Evolutionary conservation across 768 basidiomycete genomes (phyloP).

Genomic region (Neoboletus subvelutipes): DNA sequence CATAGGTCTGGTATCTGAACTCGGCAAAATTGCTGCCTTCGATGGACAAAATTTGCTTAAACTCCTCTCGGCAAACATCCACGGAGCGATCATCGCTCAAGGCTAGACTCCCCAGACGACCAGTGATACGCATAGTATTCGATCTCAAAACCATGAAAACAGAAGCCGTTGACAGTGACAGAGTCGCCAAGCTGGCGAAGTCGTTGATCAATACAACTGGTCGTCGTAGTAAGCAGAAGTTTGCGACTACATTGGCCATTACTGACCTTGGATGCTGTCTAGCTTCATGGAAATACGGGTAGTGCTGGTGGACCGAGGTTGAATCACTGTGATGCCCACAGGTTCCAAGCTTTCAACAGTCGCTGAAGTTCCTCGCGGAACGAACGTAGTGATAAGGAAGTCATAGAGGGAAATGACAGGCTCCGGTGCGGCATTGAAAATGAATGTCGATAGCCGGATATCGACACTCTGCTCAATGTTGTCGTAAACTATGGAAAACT

Average conservation of each 20-base stretch:
- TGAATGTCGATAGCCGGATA: constrained; percentile 84
- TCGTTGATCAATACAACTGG: constrained; percentile 79
- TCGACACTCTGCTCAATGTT: constrained; percentile 88
- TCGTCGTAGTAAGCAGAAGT: constrained; percentile 11
- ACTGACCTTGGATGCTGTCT: constrained; percentile 76
- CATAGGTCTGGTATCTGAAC: constrained; percentile 90
- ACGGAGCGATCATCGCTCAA: constrained; percentile 69
- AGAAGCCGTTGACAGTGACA: constrained; percentile 88
- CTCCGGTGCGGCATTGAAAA: constrained; percentile 85
- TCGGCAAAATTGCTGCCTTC: constrained; percentile 94
- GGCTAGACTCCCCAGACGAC: constrained; percentile 79
- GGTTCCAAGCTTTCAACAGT: constrained; percentile 13
- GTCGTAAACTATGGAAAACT: constrained; percentile 76
- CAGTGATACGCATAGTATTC: constrained; percentile 74
- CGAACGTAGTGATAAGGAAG: constrained; percentile 97
- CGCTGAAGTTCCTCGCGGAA: constrained; percentile 39
- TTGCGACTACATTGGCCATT: neutral
- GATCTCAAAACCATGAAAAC: constrained; percentile 72
- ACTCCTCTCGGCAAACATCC: constrained; percentile 55
- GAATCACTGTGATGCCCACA: neutral
- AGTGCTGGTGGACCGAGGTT: constrained; percentile 43
- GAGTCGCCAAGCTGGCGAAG: constrained; percentile 69
- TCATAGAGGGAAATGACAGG: constrained; percentile 91
- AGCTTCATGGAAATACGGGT: constrained; percentile 82
- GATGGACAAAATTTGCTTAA: constrained; percentile 87